phyloP scores from a whole-genome alignment of 2,329 filamentous ascomycete species.

The Alternaria gansuensis region DNA sequence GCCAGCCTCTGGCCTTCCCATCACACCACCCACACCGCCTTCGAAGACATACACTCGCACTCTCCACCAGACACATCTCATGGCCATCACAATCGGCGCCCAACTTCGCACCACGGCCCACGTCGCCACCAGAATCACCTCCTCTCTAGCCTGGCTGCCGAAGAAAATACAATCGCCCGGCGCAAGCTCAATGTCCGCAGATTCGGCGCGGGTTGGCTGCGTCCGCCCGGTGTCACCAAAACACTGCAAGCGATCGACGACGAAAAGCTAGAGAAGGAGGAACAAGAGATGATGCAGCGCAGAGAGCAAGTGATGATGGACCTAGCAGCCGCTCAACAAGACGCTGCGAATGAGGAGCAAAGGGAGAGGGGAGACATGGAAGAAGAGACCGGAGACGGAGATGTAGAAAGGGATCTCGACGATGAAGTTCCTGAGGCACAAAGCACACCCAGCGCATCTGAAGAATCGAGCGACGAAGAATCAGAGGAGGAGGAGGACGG shows the following conservation, averaged over 20 bases:
- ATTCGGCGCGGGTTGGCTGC: slow-evolving; percentile 90
- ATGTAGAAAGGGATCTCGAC: slow-evolving; percentile 51
- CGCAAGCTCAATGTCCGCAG: slow-evolving; percentile 84
- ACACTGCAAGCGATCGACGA: slow-evolving; percentile 90
- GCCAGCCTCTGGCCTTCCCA: slow-evolving; percentile 45
- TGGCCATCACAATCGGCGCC: slow-evolving; percentile 28
- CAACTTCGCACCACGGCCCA: slow-evolving; percentile 30
- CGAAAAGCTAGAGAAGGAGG: slow-evolving; percentile 86
- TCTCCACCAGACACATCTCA: slow-evolving; percentile 32
- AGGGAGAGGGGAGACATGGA: slow-evolving; percentile 55
- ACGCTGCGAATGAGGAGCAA: slow-evolving; percentile 48
- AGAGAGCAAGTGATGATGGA: slow-evolving; percentile 77
- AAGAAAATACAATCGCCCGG: slow-evolving; percentile 78
- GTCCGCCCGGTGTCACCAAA: slow-evolving; percentile 86
- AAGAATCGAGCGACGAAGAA: slow-evolving; percentile 49
- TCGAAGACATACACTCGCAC: slow-evolving; percentile 30
- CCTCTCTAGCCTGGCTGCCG: slow-evolving; percentile 74
- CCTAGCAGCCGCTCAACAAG: slow-evolving; percentile 68
- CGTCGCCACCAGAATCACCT: slow-evolving; percentile 41
- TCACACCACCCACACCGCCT: slow-evolving; percentile 29
- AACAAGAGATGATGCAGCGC: slow-evolving; percentile 78
- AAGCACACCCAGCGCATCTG: slow-evolving; percentile 37
- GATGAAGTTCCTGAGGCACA: slow-evolving; percentile 53
- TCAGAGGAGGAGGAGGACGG: slow-evolving; percentile 16
- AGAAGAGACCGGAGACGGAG: slow-evolving; percentile 37